A percentile compares a stretch with the other conserved stretches of the same genome.
These are phyloP conservation scores for Rhizopus arrhizus DNA, from an alignment of 371 early-diverging fungal genomes.

Conservation along the genomic window DNA sequence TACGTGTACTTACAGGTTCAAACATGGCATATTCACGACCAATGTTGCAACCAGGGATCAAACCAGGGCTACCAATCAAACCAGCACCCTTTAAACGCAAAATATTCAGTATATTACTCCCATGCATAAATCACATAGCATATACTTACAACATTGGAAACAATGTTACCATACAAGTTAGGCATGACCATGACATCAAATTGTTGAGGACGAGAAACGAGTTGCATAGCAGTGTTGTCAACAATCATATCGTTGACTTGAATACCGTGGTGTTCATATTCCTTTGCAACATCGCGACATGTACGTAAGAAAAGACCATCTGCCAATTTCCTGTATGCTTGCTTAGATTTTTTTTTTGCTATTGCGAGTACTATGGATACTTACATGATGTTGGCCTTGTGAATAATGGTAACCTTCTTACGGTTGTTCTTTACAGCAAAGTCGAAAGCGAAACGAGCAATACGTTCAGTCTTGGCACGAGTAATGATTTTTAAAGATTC, in stretches of 20 bases:
- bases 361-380: constrained; percentile 2
- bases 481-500: constrained; percentile 97
- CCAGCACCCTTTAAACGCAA: constrained; percentile 72
- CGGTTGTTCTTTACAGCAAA: constrained; percentile 94
- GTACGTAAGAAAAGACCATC: constrained; percentile 96
- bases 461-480: constrained; percentile 92
- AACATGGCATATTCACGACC: constrained; percentile 95
- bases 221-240: constrained; percentile 98
- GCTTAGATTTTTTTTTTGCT: background rate
- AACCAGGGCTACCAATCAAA: constrained; percentile 92
- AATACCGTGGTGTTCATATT: constrained; percentile 86
- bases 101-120: constrained; percentile 1
- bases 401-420: constrained; percentile 96
- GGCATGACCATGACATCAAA: constrained; percentile 98
- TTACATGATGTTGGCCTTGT: constrained; percentile 99
- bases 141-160: constrained; percentile 78
- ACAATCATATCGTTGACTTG: constrained; percentile 97
- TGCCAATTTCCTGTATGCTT: constrained; percentile 79
- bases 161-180: constrained; percentile 97
- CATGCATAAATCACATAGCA: background rate
- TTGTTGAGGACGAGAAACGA: constrained; percentile 94
- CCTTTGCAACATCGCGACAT: constrained; percentile 91
- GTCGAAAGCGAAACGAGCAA: constrained; percentile 97
- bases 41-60: constrained; percentile 94
- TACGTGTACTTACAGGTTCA: constrained; percentile 77